Conservation (phyloP, 164 flowering plant genomes). For the Protea cynaroides region DNA sequence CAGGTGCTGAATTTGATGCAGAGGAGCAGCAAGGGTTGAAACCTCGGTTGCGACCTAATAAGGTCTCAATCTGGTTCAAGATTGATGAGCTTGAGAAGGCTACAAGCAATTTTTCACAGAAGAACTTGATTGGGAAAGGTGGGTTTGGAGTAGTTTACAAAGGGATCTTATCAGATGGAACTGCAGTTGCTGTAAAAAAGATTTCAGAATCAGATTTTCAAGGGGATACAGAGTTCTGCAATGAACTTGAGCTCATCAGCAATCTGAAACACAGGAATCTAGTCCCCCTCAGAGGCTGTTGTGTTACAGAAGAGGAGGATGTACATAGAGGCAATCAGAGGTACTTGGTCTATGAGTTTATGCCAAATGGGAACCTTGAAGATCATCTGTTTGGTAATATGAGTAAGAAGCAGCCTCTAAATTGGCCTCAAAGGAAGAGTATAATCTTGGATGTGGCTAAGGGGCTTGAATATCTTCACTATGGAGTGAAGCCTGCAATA, state of each 20-base stretch:
- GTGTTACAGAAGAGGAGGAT: slow-evolving; percentile 12
- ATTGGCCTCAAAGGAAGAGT: slow-evolving; percentile 32
- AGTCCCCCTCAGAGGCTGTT: slow-evolving; percentile 26
- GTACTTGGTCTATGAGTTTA: slow-evolving; percentile 26
- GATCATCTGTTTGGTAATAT: slow-evolving; percentile 19
- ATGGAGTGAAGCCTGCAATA: slow-evolving; percentile 30
- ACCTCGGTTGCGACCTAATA: slow-evolving; percentile 12
- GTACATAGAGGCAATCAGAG: slow-evolving; percentile 10
- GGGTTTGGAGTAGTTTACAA: slow-evolving; percentile 28
- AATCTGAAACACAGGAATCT: slow-evolving; percentile 28
- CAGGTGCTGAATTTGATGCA: slow-evolving; percentile 5
- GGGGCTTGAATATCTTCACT: slow-evolving; percentile 28
- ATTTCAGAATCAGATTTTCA: slow-evolving; percentile 14
- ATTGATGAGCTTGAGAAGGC: slow-evolving; percentile 22
- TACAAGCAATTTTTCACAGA: slow-evolving; percentile 24
- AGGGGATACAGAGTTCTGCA: slow-evolving; percentile 22
- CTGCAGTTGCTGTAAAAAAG: slow-evolving; percentile 24
- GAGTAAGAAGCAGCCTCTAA: slow-evolving; percentile 1
- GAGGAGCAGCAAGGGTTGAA: slow-evolving; percentile 3
- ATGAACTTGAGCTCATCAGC: slow-evolving; percentile 30
- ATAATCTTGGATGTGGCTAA: slow-evolving; percentile 27
- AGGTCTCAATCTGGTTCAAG: slow-evolving; percentile 18
- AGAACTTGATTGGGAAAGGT: slow-evolving; percentile 30
- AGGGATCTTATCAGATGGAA: slow-evolving; percentile 26
- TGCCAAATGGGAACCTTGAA: slow-evolving; percentile 25